phyloP scores from a whole-genome alignment of 805 yeast genomes.

The Ogataea angusta region DNA sequence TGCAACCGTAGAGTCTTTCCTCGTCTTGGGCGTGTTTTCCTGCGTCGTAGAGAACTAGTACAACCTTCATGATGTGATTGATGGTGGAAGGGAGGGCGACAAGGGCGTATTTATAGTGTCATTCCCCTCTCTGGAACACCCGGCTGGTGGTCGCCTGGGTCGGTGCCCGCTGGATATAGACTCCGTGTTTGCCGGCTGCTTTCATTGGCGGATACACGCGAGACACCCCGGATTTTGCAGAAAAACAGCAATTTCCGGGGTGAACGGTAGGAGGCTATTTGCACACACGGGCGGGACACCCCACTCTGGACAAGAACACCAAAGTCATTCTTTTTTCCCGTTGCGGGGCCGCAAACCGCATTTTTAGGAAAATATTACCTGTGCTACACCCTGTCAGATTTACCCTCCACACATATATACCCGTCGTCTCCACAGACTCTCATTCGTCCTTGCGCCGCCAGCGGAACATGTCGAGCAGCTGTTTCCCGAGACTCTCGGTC shows the following conservation, averaged over 20 bases:
- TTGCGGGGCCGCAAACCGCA: not conserved
- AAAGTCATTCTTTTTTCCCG: constrained; percentile 6
- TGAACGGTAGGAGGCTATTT: constrained; percentile 20
- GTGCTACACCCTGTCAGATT: constrained; percentile 5
- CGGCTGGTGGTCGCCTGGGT: not conserved
- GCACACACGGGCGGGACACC: constrained; percentile 13
- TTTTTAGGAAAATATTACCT: constrained; percentile 3
- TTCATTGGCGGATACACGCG: constrained; percentile 13
- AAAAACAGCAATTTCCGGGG: constrained; percentile 17
- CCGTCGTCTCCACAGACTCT: not conserved
- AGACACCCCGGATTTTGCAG: constrained; percentile 19
- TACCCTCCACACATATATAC: not conserved
- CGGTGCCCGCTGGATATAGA: not conserved
- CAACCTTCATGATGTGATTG: constrained; percentile 36
- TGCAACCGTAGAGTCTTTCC: constrained; percentile 60
- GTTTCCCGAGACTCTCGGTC: constrained; percentile 29
- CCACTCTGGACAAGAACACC: not conserved
- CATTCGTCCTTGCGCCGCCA: constrained; percentile 4
- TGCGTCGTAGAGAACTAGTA: constrained; percentile 58
- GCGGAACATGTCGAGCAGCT: constrained; percentile 27
- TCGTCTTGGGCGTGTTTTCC: constrained; percentile 58
- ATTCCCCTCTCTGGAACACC: constrained; percentile 8
- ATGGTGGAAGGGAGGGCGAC: not conserved
- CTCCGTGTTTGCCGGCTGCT: constrained; percentile 18
- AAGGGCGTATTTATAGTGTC: constrained; percentile 4